Evolutionary conservation across 83 land plant species (phyloP).

Genomic region (Isoetes engelmannii): DNA sequence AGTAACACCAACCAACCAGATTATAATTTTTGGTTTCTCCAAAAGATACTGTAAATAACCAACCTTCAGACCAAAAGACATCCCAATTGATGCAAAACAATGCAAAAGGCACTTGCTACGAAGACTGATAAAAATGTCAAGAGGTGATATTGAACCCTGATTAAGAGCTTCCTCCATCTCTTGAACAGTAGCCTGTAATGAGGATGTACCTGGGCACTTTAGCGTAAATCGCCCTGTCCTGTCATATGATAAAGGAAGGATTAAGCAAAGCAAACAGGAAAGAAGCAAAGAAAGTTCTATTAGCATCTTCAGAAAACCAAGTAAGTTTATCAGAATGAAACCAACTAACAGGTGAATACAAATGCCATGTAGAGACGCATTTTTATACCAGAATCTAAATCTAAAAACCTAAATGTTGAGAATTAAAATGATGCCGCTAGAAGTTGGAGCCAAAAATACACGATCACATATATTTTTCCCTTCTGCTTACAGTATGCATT

Average conservation of each 20-base stretch:
- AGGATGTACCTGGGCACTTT: constrained; percentile 49
- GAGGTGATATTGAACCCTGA: constrained; percentile 55
- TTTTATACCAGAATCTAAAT: too few species aligned
- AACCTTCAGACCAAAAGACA: constrained; percentile 77
- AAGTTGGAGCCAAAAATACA: too few species aligned
- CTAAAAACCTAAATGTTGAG: too few species aligned
- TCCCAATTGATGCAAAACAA: constrained; percentile 72
- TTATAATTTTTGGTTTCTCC: neutral
- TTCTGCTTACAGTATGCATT: too few species aligned
- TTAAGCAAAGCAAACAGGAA: too few species aligned
- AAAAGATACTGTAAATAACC: constrained; percentile 1
- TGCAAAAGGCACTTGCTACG: constrained; percentile 76
- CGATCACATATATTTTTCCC: too few species aligned
- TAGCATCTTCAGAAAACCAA: too few species aligned
- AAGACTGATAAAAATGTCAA: constrained; percentile 69
- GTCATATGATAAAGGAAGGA: neutral
- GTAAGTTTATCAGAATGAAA: too few species aligned
- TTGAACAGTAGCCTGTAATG: constrained; percentile 39
- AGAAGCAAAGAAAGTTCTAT: too few species aligned
- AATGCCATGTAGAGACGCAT: too few species aligned
- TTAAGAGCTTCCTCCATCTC: constrained; percentile 88
- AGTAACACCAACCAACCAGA: constrained; percentile 14
- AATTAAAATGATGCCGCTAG: too few species aligned
- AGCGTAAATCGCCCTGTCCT: constrained; percentile 88
- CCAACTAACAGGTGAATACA: too few species aligned